A percentile compares a stretch with the other conserved stretches of the same genome.
phyloP scores from a whole-genome alignment of 225 moss, liverwort and hornwort genomes.

The Polytrichum formosum region DNA sequence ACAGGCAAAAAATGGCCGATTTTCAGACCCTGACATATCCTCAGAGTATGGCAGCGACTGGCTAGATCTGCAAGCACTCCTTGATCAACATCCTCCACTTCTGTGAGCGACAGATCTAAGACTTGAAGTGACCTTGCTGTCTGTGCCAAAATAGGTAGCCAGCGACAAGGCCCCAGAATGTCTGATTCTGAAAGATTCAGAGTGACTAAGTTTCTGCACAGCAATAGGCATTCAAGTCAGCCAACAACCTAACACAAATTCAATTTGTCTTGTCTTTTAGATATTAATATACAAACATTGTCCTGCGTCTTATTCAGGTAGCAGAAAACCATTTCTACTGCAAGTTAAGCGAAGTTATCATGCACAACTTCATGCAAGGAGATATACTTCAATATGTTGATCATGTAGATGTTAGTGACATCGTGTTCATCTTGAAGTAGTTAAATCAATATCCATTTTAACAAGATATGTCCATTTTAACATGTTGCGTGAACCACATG shows the following conservation, averaged over 20 bases:
- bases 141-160: conserved; percentile 34
- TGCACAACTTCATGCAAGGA: too few relatives aligned
- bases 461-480: too few relatives aligned
- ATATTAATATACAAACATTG: too few relatives aligned
- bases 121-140: conserved; percentile 38
- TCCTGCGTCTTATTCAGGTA: too few relatives aligned
- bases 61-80: conserved; percentile 40
- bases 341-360: too few relatives aligned
- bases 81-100: conserved; percentile 34
- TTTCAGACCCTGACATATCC: conserved; percentile 35
- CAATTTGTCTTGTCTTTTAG: too few relatives aligned
- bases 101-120: conserved; percentile 39
- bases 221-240: background rate
- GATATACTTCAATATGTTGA: too few relatives aligned
- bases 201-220: conserved; percentile 19
- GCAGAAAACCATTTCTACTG: too few relatives aligned
- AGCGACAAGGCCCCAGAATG: conserved; percentile 16
- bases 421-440: too few relatives aligned
- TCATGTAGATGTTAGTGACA: too few relatives aligned
- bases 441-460: too few relatives aligned
- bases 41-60: conserved; percentile 36
- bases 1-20: conserved; percentile 30
- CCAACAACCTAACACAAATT: background rate
- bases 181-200: conserved; percentile 38
- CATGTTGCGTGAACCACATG: too few relatives aligned